Conservation (phyloP, 2,329 filamentous ascomycete species). For the Cladosporium colombiae region DNA sequence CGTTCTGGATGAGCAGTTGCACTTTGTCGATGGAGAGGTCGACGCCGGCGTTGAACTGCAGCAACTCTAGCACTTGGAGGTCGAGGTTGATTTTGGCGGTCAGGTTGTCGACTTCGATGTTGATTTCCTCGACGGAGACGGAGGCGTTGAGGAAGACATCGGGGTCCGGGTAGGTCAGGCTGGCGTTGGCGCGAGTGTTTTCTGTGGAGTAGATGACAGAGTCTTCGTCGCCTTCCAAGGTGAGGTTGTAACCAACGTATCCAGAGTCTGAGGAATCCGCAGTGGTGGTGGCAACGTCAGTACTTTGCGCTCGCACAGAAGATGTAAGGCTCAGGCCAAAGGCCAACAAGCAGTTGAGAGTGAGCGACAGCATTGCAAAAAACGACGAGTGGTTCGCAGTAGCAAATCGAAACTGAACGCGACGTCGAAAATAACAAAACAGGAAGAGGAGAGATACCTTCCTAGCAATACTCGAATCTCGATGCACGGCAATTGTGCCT, state of each 20-base stretch:
- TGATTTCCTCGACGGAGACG: constrained; percentile 59
- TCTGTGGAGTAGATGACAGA: constrained; percentile 50
- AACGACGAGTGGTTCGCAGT: background rate
- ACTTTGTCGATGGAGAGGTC: constrained; percentile 61
- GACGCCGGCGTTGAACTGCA: constrained; percentile 63
- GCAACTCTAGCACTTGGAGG: constrained; percentile 58
- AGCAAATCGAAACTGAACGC: background rate
- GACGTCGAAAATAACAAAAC: background rate
- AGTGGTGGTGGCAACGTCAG: constrained; percentile 26
- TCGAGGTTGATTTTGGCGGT: constrained; percentile 51
- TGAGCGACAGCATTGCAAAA: constrained; percentile 14
- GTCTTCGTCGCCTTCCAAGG: constrained; percentile 36
- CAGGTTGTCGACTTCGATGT: constrained; percentile 60
- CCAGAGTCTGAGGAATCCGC: constrained; percentile 13
- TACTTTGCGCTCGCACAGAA: constrained; percentile 32
- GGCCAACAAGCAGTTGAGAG: constrained; percentile 21
- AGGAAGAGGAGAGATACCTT: background rate
- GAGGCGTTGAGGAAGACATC: constrained; percentile 64
- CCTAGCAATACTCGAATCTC: background rate
- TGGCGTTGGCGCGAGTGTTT: constrained; percentile 37
- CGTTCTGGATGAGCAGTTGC: constrained; percentile 57
- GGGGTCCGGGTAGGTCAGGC: constrained; percentile 46
- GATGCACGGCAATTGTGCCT: constrained; percentile 8
- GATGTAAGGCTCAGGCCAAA: constrained; percentile 27
- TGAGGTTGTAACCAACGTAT: constrained; percentile 35